Evolutionary conservation across 345 rosid genomes (phyloP).

Genomic region (Pelargonium nanum): DNA sequence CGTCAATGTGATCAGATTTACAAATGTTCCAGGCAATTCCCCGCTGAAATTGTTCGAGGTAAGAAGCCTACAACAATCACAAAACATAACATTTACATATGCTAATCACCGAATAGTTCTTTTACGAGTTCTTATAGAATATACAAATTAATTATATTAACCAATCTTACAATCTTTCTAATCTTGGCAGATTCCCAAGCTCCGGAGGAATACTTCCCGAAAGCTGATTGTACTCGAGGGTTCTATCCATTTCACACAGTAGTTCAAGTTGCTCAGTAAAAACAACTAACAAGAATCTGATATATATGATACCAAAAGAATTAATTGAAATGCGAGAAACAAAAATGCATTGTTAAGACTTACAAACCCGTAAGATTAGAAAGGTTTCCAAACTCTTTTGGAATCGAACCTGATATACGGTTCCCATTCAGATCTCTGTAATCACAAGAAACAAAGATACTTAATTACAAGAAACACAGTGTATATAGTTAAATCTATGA

Average conservation of each 20-base stretch:
- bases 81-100: not conserved
- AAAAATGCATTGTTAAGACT: not conserved
- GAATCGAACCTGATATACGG: constrained; percentile 8
- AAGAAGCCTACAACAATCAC: constrained; percentile 6
- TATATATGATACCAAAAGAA: not conserved
- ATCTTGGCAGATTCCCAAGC: not conserved
- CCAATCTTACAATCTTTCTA: not conserved
- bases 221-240: not conserved
- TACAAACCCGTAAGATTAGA: constrained; percentile 5
- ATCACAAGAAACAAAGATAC: no score
- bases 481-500: not conserved
- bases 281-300: not conserved
- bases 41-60: constrained; percentile 15
- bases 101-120: not conserved
- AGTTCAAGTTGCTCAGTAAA: not conserved
- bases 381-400: constrained; percentile 3
- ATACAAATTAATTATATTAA: not conserved
- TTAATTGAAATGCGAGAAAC: no score
- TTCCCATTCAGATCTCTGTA: no score
- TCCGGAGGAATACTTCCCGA: not conserved
- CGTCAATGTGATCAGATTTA: not conserved
- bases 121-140: not conserved
- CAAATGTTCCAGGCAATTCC: constrained; percentile 9
- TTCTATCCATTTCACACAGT: not conserved
- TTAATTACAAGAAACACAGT: not conserved